Evolutionary conservation across 2,329 filamentous ascomycete species (phyloP), one percentile per base, ranked within the genome.

Genomic region (Anthostomella pinea): DNA sequence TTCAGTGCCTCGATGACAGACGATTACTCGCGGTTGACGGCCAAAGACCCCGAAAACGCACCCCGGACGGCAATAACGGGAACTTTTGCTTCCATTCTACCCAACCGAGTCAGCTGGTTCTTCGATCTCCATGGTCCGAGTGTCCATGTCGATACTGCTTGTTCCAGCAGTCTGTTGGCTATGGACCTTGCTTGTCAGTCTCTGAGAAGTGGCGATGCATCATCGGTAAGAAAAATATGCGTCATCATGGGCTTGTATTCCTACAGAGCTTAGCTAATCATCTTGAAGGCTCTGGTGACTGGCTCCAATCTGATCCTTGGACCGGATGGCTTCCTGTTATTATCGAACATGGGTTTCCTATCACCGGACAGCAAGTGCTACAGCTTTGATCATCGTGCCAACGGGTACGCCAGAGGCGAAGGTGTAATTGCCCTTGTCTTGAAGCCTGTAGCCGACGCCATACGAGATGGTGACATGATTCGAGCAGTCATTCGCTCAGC

Each of bases 371-470:
- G 54, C 34, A 38, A 38, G 11, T 56, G 45, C 14, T 54, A 54
- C 16, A 56, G 52, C 19, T 56, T 57, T 22, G 54, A 57, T 27
- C 48, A 53, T 25, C 51, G 51, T n/a, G 54, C 52, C 16, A 54
- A 56, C 21, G 54, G 54, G 8, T 57, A 56, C 18, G 71, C 57
- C 18, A 65, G 70, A 3, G 73, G 70, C 8, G 77, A 81, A 33
- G 75, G 74, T 0, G 54, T 76, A 8, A 66, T 66, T 1, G 57
- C 62, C 0, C 44, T 81, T 0, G 54, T 79, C 0, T 44, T 82
- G 0, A 81, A 81, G 51, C 59, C 53, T 1, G 49, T 80, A 1
- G 56, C 51, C 5, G 53, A 63, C 2, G 78, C 78, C 0, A 37
- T 80, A 4, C 53, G 28, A 11, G 52, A 67, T 40, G 60, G 63